Evolutionary conservation across 345 rosid genomes (phyloP).

Genomic region (Firmiana major): DNA sequence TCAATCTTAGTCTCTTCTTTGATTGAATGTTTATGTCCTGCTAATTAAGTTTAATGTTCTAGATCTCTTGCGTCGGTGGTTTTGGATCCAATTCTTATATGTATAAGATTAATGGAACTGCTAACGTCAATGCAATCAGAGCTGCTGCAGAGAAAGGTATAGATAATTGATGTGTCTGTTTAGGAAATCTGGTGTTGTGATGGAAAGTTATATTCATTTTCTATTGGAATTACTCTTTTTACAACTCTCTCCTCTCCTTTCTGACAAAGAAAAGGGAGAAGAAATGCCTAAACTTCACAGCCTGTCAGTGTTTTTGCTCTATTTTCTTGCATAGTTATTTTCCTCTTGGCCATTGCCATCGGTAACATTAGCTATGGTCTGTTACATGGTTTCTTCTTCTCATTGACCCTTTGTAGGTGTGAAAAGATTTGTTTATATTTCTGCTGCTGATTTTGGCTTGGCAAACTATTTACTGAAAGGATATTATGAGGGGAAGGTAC

Average conservation of each 20-base stretch:
- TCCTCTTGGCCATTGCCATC: not conserved
- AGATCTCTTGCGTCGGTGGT: conserved; percentile 96
- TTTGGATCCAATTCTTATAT: conserved; percentile 91
- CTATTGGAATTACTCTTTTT: not conserved
- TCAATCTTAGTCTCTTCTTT: conserved; percentile 18
- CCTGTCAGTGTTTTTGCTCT: not conserved
- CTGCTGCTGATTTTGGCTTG: conserved; percentile 63
- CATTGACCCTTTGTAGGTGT: conserved; percentile 46
- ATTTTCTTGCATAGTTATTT: not conserved
- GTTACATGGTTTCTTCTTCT: not conserved
- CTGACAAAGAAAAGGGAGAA: not conserved
- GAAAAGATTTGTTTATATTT: conserved; percentile 81
- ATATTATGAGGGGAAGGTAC: conserved; percentile 94
- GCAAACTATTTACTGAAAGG: conserved; percentile 75
- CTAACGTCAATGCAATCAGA: conserved; percentile 88
- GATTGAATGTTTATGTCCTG: not conserved
- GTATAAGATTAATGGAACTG: conserved; percentile 96
- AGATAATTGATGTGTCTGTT: not conserved
- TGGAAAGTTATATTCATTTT: not conserved
- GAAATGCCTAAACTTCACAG: not conserved
- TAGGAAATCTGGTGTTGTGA: not conserved
- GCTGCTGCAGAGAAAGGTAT: conserved; percentile 89
- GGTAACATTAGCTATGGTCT: not conserved
- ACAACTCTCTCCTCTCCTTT: not conserved
- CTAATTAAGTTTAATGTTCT: conserved; percentile 28